Conservation (phyloP, 257 asterid genomes). For the Paulownia fortunei region DNA sequence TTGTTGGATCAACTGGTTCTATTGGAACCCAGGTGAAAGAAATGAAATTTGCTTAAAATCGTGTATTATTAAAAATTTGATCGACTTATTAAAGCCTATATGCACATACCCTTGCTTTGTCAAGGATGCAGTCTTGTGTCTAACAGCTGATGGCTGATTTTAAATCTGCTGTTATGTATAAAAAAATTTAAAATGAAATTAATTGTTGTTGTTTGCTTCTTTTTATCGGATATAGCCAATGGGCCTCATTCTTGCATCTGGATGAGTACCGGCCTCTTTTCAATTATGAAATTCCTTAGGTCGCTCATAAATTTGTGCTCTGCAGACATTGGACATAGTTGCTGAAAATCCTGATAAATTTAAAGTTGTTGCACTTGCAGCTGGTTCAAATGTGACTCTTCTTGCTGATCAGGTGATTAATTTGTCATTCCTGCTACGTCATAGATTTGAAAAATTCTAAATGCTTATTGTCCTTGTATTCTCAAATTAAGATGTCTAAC, state of each 20-base stretch:
- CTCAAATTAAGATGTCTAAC: neutral
- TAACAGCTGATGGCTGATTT: neutral
- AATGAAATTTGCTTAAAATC: too few species aligned
- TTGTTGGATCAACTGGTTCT: constrained; percentile 98
- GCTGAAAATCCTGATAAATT: constrained; percentile 95
- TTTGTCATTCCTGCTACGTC: neutral
- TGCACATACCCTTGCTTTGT: neutral
- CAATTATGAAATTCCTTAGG: neutral
- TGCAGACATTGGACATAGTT: constrained; percentile 93
- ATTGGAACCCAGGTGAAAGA: constrained; percentile 98
- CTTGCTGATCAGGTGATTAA: constrained; percentile 91
- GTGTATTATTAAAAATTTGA: too few species aligned
- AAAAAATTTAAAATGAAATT: neutral
- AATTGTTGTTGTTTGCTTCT: neutral
- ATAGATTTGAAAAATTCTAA: too few species aligned
- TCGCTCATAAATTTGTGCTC: constrained; percentile 34
- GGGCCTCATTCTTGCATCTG: neutral
- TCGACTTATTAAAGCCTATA: too few species aligned
- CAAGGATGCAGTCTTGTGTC: too few species aligned
- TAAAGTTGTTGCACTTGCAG: constrained; percentile 92
- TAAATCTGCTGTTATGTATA: neutral
- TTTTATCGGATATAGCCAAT: too few species aligned
- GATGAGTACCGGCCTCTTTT: neutral
- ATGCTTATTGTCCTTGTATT: neutral
- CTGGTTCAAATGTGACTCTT: constrained; percentile 97